These are phyloP conservation scores for Nicotiana otophora DNA, from an alignment of 257 asterid species.

Conservation along the genomic window DNA sequence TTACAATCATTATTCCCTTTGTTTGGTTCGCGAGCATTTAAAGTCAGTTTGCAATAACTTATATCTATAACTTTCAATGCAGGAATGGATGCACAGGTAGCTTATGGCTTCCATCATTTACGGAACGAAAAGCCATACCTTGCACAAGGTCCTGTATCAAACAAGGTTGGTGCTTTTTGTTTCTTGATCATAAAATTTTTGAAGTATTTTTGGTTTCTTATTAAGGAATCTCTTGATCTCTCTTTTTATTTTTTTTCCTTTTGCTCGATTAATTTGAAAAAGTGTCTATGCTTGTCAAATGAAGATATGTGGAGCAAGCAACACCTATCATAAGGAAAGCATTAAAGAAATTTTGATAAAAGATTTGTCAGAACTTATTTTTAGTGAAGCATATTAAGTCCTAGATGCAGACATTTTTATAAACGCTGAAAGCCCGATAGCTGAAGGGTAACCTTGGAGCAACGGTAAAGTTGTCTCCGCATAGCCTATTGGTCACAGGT, in stretches of 20 bases:
- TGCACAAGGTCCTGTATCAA: slow-evolving; percentile 90
- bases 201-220: not conserved
- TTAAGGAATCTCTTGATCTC: not conserved
- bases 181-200: not conserved
- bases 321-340: not conserved
- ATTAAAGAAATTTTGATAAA: not conserved
- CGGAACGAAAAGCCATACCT: slow-evolving; percentile 91
- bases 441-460: too few relatives aligned
- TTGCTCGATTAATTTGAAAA: not conserved
- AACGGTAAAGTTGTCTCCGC: too few relatives aligned
- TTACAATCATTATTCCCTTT: not conserved
- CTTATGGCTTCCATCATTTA: slow-evolving; percentile 89
- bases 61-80: slow-evolving; percentile 10
- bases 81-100: slow-evolving; percentile 99
- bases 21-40: not conserved
- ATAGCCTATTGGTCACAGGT: too few relatives aligned
- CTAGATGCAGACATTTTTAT: too few relatives aligned
- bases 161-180: slow-evolving; percentile 54
- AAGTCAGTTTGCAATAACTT: not conserved
- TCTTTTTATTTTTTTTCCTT: not conserved
- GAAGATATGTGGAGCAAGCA: not conserved
- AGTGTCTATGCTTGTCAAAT: not conserved
- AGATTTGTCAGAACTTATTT: not conserved
- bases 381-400: too few relatives aligned
- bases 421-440: too few relatives aligned